Conservation (phyloP, 768 basidiomycete species). For the Rhodotorula graminis region DNA sequence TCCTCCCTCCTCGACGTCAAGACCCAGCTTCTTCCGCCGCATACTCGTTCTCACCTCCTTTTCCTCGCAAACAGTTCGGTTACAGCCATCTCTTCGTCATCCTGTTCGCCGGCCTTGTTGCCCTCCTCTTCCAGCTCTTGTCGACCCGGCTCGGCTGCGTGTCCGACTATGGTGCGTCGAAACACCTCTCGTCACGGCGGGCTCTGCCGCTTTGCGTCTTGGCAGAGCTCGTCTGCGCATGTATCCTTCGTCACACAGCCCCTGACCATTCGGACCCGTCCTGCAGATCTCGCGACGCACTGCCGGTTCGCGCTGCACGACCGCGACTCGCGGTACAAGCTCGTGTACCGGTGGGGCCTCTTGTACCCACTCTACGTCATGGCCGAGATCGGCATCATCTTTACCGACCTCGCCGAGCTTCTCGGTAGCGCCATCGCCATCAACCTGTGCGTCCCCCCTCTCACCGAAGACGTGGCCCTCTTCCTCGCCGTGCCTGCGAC, state of each 20-base stretch:
- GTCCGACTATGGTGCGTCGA: constrained; percentile 36
- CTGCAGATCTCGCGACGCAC: constrained; percentile 59
- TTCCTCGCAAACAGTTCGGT: constrained; percentile 57
- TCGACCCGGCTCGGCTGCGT: constrained; percentile 67
- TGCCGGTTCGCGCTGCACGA: constrained; percentile 63
- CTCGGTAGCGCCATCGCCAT: constrained; percentile 76
- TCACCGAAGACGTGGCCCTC: too few relatives aligned
- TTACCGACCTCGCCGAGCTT: constrained; percentile 59
- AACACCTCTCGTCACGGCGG: background rate
- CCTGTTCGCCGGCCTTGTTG: constrained; percentile 73
- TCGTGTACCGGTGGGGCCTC: constrained; percentile 10
- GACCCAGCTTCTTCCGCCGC: background rate
- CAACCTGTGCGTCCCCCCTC: constrained; percentile 51
- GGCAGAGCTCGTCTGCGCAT: too few relatives aligned
- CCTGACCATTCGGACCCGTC: background rate
- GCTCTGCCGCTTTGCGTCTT: too few relatives aligned
- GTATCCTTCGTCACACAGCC: too few relatives aligned
- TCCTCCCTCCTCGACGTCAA: constrained; percentile 44
- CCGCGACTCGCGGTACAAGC: constrained; percentile 52
- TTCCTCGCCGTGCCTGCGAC: too few relatives aligned
- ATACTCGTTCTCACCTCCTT: background rate
- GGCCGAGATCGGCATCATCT: constrained; percentile 44
- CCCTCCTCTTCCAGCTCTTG: constrained; percentile 75
- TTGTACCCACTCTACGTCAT: constrained; percentile 42
- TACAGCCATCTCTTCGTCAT: constrained; percentile 83